Base-by-base conservation (phyloP, 495 filamentous ascomycete species). In the Penicillium paxilli region DNA sequence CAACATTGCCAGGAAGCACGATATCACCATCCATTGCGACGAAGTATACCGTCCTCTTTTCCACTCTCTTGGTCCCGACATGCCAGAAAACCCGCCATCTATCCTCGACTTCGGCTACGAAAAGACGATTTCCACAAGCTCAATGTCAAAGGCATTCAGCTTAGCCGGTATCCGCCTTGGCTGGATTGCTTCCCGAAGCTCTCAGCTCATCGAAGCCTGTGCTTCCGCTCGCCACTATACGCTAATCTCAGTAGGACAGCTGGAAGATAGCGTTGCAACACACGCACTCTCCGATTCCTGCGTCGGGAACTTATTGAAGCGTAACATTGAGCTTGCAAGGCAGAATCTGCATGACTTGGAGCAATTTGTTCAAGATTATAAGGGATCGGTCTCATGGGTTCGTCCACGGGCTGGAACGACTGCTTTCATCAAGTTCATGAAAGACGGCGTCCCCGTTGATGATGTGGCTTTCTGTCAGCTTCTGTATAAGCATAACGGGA, bases 11-110 rank as follows among this genome's bases (percentile, higher is more conserved):
- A 68, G 71, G 12, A 61, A 74, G 26, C 74, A 80, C 37, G 74
- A 80, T 40, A 87, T 93, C 50, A 82, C 77, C 25, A 72, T 96
- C 23, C 75, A 91, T 49, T 80, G 82, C 2, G 92, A 96, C 63
- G 91, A 96, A 70, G 92, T 94, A 9, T 96, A 94, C 66, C 82
- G 89, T 9, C 91, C 91, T 0, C 76, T 95, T 5, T 95, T 92
- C 78, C 91, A 95, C 73, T 83, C 80, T 30, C 79, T 89, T 33
- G 70, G 72, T 12, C 73, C 80, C 0, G 57, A 71, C 42, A 16
- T 68, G 1, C 35, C 44, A 16, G 76, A 79, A 3, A 81, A 81
- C 51, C 88, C 89, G 2, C 83, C 82, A 1, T 91, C 87, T 3
- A 69, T 86, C 16, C 69, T 90, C 3, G 83, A 86, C 0, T 68